These are phyloP conservation scores for Curvularia spicifera DNA, from an alignment of 2,329 filamentous ascomycete genomes.

Conservation along the genomic window DNA sequence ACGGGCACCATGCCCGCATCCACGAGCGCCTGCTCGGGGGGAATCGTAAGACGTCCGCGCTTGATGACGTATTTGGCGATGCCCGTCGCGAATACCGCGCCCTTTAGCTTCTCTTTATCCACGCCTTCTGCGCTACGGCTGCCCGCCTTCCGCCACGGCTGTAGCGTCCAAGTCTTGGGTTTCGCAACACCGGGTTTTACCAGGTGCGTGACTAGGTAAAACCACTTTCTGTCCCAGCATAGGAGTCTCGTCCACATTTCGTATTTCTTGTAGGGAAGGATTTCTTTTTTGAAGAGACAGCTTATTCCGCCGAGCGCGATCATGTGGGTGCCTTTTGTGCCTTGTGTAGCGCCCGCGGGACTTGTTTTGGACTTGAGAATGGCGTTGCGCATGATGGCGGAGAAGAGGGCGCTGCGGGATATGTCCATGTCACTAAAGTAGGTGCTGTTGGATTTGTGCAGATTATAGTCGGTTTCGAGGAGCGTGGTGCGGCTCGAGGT, in stretches of 20 bases:
- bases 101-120: slow-evolving; percentile 46
- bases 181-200: slow-evolving; percentile 54
- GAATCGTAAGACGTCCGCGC: slow-evolving; percentile 74
- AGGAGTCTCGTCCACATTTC: slow-evolving; percentile 58
- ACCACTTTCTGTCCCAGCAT: slow-evolving; percentile 59
- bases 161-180: slow-evolving; percentile 52
- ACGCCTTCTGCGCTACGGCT: slow-evolving; percentile 28
- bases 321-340: slow-evolving; percentile 25
- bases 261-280: slow-evolving; percentile 53
- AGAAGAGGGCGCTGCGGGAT: slow-evolving; percentile 79
- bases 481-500: slow-evolving; percentile 70
- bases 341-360: slow-evolving; percentile 29
- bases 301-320: slow-evolving; percentile 57
- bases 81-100: slow-evolving; percentile 57
- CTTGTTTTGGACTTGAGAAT: slow-evolving; percentile 44
- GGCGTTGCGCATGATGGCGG: slow-evolving; percentile 56
- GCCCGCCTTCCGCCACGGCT: slow-evolving; percentile 52
- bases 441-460: slow-evolving; percentile 83
- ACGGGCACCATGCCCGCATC: slow-evolving; percentile 76
- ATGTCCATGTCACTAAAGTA: slow-evolving; percentile 89
- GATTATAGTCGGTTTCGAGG: slow-evolving; percentile 84
- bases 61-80: slow-evolving; percentile 60
- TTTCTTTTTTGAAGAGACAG: slow-evolving; percentile 57
- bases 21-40: slow-evolving; percentile 76
- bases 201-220: slow-evolving; percentile 57